Evolutionary conservation across 306 rosid genomes (phyloP), one percentile per base, ranked within the genome.

Genomic region (Mimosa pudica): DNA sequence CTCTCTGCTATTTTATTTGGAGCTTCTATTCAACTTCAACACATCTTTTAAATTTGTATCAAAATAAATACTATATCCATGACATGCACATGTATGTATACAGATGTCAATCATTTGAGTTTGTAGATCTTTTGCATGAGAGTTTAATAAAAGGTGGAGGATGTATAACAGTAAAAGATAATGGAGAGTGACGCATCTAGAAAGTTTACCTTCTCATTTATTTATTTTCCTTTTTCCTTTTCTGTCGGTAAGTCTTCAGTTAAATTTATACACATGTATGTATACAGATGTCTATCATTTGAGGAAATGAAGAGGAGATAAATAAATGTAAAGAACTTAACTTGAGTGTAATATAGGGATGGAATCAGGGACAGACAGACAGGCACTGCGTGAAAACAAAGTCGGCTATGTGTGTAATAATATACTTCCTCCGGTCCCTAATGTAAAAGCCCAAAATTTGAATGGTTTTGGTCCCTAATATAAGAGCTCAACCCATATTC

Each of bases 121-220:
- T 76, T 58, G 5, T 36, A 55, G 52, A 65, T 38, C 65, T 13
- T 79, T 75, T 77, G 70, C 11, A 57, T 30, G 82, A 76, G 65
- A 70, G 18, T 42, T 55, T 42, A 80, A 68, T 72, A 77, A 80
- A 54, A 86, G 75, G 80, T 75, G 80, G 77, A 82, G 80, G 77
- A 82, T 79, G 79, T 77, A 79, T 74, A 64, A 78, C 82, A 81
- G 82, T 64, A 35, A 78, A 72, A 42, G 54, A 68, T 24, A 24
- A 24, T 35, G 75, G 84, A 83, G 74, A 80, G 69, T 82, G 86
- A 86, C 89, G 20, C 64, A 3, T 74, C 45, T 17, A 77, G 76
- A 86, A 86, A 86, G 86, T 71, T 80, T 52, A 7, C 18, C 16
- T 47, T 11, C 52, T 48, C 16, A 2, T 13, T 48, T 24, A 24